phyloP scores from a whole-genome alignment of 352 stramenopile genomes.

The Globisporangium polare region DNA sequence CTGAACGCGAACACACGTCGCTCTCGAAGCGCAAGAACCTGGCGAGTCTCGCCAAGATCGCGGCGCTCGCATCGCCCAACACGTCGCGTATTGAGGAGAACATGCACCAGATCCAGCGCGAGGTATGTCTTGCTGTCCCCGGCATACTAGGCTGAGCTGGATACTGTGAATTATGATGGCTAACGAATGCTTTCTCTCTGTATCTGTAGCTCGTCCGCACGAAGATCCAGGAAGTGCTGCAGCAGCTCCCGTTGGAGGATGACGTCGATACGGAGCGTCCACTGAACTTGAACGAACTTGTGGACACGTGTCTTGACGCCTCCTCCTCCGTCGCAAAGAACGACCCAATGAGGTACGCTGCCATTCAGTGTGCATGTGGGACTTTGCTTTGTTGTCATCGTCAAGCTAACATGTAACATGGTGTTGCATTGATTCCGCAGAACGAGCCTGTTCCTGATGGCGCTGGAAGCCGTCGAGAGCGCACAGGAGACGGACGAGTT shows the following conservation, averaged over 20 bases:
- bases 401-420: not conserved
- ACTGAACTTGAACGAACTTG: slow-evolving; percentile 37
- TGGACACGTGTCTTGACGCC: slow-evolving; percentile 47
- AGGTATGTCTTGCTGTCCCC: slow-evolving; percentile 35
- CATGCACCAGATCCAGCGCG: slow-evolving; percentile 53
- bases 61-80: slow-evolving; percentile 47
- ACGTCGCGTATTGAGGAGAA: slow-evolving; percentile 28
- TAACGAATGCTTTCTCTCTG: not conserved
- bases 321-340: slow-evolving; percentile 33
- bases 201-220: slow-evolving; percentile 36
- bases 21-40: slow-evolving; percentile 72
- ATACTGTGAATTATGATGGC: not conserved
- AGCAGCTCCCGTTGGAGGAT: slow-evolving; percentile 46
- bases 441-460: slow-evolving; percentile 66
- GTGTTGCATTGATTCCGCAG: slow-evolving; percentile 16
- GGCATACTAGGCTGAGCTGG: not conserved
- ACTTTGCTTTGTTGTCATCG: not conserved
- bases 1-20: slow-evolving; percentile 40
- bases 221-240: slow-evolving; percentile 61
- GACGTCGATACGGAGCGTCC: slow-evolving; percentile 30
- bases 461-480: slow-evolving; percentile 63
- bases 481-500: slow-evolving; percentile 37
- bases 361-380: not conserved
- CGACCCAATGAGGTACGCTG: slow-evolving; percentile 48
- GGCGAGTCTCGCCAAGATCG: slow-evolving; percentile 78